Conservation (phyloP, 2,329 filamentous ascomycete genomes). For the Elsinoe fawcettii region DNA sequence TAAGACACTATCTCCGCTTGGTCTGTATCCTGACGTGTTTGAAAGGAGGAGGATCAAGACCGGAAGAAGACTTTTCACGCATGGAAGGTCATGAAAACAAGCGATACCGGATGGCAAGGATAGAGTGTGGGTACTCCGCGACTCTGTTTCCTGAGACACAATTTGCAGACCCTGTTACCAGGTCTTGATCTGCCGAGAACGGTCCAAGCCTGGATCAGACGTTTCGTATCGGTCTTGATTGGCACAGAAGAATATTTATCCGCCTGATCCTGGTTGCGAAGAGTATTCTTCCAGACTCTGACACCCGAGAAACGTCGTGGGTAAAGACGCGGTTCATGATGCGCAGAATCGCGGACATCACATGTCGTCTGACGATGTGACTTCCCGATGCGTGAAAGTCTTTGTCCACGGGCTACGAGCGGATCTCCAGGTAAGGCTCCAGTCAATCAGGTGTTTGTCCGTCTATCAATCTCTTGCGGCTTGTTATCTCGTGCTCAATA, state of each 20-base stretch:
- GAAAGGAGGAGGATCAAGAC: not conserved
- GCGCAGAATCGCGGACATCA: not conserved
- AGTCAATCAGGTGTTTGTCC: not conserved
- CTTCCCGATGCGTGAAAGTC: not conserved
- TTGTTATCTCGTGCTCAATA: not conserved
- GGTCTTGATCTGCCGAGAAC: not conserved
- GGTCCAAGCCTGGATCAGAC: conserved; percentile 3
- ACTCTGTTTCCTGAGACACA: not conserved
- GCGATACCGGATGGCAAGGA: not conserved
- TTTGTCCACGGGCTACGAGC: not conserved
- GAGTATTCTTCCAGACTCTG: not conserved
- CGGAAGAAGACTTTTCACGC: conserved; percentile 4
- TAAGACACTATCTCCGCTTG: conserved; percentile 6
- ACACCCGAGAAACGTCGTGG: not conserved
- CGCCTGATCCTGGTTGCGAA: not conserved
- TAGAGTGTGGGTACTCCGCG: not conserved
- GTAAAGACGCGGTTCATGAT: not conserved
- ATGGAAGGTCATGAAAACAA: not conserved
- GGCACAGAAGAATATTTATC: not conserved
- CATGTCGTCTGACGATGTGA: not conserved
- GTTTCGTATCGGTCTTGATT: not conserved
- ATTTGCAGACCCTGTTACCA: conserved; percentile 1
- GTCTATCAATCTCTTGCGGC: not conserved
- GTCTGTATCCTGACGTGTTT: not conserved
- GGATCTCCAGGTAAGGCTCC: not conserved